Conservation (phyloP, 805 yeast species). For the Wickerhamiella nectarea region DNA sequence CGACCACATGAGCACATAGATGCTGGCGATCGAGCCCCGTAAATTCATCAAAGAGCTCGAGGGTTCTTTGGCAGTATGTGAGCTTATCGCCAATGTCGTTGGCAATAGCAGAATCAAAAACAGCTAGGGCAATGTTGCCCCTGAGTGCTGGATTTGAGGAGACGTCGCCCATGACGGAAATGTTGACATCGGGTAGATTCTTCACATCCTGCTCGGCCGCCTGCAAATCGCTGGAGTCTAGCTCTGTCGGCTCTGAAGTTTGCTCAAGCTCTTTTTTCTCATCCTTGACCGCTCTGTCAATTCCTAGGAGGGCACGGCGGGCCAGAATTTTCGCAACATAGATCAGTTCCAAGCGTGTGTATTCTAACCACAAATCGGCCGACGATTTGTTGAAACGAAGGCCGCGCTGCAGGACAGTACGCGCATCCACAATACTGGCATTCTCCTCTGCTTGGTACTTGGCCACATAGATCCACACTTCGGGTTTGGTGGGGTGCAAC, state of each 20-base stretch:
- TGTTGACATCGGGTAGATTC: constrained; percentile 72
- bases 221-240: constrained; percentile 32
- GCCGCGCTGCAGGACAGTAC: constrained; percentile 73
- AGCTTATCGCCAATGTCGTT: constrained; percentile 29
- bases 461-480: constrained; percentile 91
- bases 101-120: constrained; percentile 54
- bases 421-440: constrained; percentile 77
- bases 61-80: constrained; percentile 33
- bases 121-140: constrained; percentile 58
- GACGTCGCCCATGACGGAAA: constrained; percentile 72
- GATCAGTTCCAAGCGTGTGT: constrained; percentile 75
- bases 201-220: constrained; percentile 48
- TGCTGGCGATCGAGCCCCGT: constrained; percentile 54
- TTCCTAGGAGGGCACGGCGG: constrained; percentile 68
- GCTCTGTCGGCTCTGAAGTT: constrained; percentile 23
- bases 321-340: constrained; percentile 73
- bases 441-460: constrained; percentile 83
- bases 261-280: constrained; percentile 24
- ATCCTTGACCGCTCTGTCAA: constrained; percentile 37
- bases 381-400: constrained; percentile 71
- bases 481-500: constrained; percentile 80
- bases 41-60: constrained; percentile 55
- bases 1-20: constrained; percentile 50
- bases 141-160: constrained; percentile 68
- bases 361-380: constrained; percentile 63